These are phyloP conservation scores for Cyphellophora europaea DNA, from an alignment of 2,329 filamentous ascomycete genomes.

Conservation along the genomic window DNA sequence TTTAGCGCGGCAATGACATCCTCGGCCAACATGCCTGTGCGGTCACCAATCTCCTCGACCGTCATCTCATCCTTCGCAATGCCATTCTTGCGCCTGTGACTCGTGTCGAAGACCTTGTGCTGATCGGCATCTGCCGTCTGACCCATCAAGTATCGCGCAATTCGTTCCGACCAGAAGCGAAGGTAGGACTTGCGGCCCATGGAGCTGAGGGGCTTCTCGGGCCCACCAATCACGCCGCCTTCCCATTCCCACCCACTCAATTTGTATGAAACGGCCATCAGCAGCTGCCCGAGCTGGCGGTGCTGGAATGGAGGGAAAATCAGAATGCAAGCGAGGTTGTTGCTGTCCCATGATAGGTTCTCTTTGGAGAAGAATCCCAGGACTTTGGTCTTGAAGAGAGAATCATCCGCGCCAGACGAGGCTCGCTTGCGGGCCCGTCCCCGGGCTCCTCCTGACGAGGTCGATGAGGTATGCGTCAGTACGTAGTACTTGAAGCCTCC, in stretches of 20 bases:
- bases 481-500: constrained; percentile 91
- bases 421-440: constrained; percentile 13
- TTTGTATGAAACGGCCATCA: constrained; percentile 92
- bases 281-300: constrained; percentile 73
- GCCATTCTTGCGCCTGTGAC: constrained; percentile 23
- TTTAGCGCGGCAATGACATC: constrained; percentile 71
- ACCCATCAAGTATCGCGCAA: constrained; percentile 53
- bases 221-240: constrained; percentile 67
- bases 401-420: constrained; percentile 21
- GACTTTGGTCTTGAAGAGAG: constrained; percentile 42
- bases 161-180: constrained; percentile 77
- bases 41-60: constrained; percentile 61
- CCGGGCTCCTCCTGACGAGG: constrained; percentile 5
- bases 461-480: constrained; percentile 56
- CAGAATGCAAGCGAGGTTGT: constrained; percentile 93
- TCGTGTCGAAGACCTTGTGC: constrained; percentile 23
- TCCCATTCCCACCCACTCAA: constrained; percentile 66
- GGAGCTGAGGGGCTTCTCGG: constrained; percentile 86
- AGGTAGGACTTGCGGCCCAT: constrained; percentile 74
- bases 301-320: constrained; percentile 94
- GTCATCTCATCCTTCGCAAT: constrained; percentile 42
- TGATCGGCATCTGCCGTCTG: constrained; percentile 22
- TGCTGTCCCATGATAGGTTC: constrained; percentile 97
- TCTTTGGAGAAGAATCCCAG: constrained; percentile 99
- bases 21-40: constrained; percentile 75